Base-by-base conservation (phyloP, 2,329 filamentous ascomycete genomes). In the Lasiodiplodia gonubiensis region DNA sequence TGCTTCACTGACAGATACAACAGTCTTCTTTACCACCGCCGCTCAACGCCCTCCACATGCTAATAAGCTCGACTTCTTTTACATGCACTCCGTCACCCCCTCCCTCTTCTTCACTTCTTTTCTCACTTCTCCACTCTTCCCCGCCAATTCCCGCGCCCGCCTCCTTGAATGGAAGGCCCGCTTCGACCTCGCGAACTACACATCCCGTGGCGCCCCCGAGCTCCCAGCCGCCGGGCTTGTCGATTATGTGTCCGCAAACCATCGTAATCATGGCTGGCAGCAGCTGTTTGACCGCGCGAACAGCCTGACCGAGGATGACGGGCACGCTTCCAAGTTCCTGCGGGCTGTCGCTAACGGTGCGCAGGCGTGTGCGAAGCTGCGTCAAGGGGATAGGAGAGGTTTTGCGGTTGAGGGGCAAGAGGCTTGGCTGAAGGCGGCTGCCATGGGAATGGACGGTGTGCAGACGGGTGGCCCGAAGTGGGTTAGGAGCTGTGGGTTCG, bases 91-190 rank as follows among this genome's bases (percentile, higher is more conserved):
- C 73, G 81, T 94, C 71, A 97, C 91, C 74, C 82, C 83, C 12
- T 89, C 90, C n/a, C 88, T 97, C 71, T 95, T 94, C 81, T 84
- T 92, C 70, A 82, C 84, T 6, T 76, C 83, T 8, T 84, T 97
- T 75, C 85, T 89, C 73, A 23, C 33, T 23, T 23, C 80, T 12
- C 84, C 84, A 70, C 95, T 86, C 86, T 82, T 93, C 52, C 82
- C 87, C 0, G 74, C 79, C 0, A 81, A 83, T 8, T 81, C 82
- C 57, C 94, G 94, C 75, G 81, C 84, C 14, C 88, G 92, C 6
- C 80, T 97, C 0, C 82, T 97, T 8, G 91, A 95, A 78, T 94
- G 89, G 87, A 97, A 96, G 78, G 91, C 89, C 60, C 87, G 93
- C 51, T 79, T 89, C 71, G 92, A 95, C 75, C 80, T 97, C 6